A percentile compares a stretch with the other conserved stretches of the same genome.
These are phyloP conservation scores for Arthrobotrys musiformis DNA, from an alignment of 2,329 filamentous ascomycete genomes.

Conservation along the genomic window DNA sequence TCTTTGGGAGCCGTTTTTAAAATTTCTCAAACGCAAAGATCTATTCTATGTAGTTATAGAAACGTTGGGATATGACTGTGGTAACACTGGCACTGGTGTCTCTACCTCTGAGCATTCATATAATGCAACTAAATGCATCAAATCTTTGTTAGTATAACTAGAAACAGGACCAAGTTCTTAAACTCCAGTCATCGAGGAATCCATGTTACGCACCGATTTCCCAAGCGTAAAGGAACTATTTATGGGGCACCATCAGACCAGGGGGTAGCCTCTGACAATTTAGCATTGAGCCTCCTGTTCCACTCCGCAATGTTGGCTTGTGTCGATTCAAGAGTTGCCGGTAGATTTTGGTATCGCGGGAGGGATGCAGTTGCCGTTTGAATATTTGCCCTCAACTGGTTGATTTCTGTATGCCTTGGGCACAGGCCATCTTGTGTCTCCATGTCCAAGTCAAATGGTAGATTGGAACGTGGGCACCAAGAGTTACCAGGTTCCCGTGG, in stretches of 20 bases:
- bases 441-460: background rate
- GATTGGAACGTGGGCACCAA: conserved; percentile 1
- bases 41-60: no score
- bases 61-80: no score
- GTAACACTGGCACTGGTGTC: no score
- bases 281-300: background rate
- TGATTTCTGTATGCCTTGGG: background rate
- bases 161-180: background rate
- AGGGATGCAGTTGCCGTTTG: background rate
- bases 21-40: no score
- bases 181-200: background rate
- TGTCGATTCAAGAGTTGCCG: background rate
- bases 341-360: background rate
- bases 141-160: background rate
- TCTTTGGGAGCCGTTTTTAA: no score
- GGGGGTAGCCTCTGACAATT: background rate
- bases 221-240: background rate
- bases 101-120: no score
- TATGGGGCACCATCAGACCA: background rate
- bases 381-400: background rate
- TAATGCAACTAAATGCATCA: background rate
- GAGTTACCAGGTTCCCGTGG: background rate
- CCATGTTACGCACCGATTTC: background rate
- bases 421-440: background rate
- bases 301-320: background rate